Evolutionary conservation across 108 stramenopile species (phyloP).

Genomic region (Seminavis robusta): DNA sequence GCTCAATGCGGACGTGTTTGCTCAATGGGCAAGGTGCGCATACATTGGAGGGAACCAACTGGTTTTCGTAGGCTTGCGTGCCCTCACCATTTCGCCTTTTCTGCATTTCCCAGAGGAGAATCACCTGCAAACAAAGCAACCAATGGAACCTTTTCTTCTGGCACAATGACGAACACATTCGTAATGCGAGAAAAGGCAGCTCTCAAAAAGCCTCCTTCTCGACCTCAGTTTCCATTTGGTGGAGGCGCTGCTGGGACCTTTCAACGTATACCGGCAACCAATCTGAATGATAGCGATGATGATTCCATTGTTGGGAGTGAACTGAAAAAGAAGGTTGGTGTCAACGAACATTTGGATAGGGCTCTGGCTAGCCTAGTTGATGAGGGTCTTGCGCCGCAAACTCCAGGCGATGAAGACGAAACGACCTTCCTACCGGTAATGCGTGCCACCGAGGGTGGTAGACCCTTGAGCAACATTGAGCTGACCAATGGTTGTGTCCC

Average conservation of each 20-base stretch:
- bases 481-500: slow-evolving; percentile 79
- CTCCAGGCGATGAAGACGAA: slow-evolving; percentile 22
- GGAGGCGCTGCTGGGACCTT: too few relatives aligned
- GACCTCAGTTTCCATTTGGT: too few relatives aligned
- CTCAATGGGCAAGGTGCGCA: slow-evolving; percentile 34
- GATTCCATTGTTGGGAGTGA: slow-evolving; percentile 78
- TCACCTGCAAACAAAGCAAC: too few relatives aligned
- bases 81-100: too few relatives aligned
- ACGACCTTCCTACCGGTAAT: slow-evolving; percentile 22
- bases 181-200: too few relatives aligned
- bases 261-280: too few relatives aligned
- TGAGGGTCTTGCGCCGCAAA: slow-evolving; percentile 1
- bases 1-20: slow-evolving; percentile 26
- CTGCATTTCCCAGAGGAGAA: too few relatives aligned
- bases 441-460: slow-evolving; percentile 49
- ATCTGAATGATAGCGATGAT: slow-evolving; percentile 43
- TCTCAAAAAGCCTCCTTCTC: too few relatives aligned
- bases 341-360: slow-evolving; percentile 79
- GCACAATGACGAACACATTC: too few relatives aligned
- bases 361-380: slow-evolving; percentile 74
- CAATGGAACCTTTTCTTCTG: too few relatives aligned
- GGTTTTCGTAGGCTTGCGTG: too few relatives aligned
- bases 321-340: slow-evolving; percentile 74
- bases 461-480: slow-evolving; percentile 77
- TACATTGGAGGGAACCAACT: not conserved